A percentile compares a stretch with the other conserved stretches of the same genome.
These are phyloP conservation scores for Striga asiatica DNA, from an alignment of 257 asterid species.

Conservation along the genomic window DNA sequence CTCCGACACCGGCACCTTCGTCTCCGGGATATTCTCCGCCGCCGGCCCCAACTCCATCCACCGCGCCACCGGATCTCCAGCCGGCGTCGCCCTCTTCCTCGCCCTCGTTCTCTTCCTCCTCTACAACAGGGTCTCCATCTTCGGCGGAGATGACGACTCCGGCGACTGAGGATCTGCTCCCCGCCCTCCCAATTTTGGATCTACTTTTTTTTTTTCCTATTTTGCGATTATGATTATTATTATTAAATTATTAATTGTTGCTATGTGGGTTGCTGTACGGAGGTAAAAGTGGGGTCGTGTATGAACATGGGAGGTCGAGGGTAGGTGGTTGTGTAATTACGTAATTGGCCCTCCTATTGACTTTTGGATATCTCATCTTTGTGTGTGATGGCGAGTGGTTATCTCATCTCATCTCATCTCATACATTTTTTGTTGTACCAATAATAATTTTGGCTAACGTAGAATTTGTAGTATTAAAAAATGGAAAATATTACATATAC, in stretches of 20 bases:
- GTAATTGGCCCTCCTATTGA: conserved; percentile 15
- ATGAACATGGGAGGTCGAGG: conserved; percentile 20
- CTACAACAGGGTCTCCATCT: conserved; percentile 52
- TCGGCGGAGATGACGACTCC: conserved; percentile 78
- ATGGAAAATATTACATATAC: too few relatives aligned
- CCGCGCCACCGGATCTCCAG: conserved; percentile 78
- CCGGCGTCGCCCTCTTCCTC: conserved; percentile 72
- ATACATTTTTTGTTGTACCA: too few relatives aligned
- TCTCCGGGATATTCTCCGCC: conserved; percentile 41
- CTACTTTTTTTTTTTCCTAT: background rate
- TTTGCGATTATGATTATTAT: background rate
- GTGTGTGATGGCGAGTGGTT: background rate
- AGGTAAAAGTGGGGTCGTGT: conserved; percentile 13
- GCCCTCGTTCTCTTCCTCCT: conserved; percentile 57
- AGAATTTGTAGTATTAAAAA: too few relatives aligned
- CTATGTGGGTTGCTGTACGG: conserved; percentile 21
- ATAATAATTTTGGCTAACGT: too few relatives aligned
- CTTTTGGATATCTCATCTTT: background rate
- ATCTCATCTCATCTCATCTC: background rate
- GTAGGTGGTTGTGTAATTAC: conserved; percentile 9
- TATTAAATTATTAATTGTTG: background rate
- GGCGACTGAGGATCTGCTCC: conserved; percentile 36
- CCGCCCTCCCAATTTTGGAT: conserved; percentile 13
- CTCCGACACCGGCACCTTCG: conserved; percentile 65
- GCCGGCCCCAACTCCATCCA: conserved; percentile 74